phyloP scores from a whole-genome alignment of 805 yeast genomes.

The Wickerhamomyces hampshirensis region DNA sequence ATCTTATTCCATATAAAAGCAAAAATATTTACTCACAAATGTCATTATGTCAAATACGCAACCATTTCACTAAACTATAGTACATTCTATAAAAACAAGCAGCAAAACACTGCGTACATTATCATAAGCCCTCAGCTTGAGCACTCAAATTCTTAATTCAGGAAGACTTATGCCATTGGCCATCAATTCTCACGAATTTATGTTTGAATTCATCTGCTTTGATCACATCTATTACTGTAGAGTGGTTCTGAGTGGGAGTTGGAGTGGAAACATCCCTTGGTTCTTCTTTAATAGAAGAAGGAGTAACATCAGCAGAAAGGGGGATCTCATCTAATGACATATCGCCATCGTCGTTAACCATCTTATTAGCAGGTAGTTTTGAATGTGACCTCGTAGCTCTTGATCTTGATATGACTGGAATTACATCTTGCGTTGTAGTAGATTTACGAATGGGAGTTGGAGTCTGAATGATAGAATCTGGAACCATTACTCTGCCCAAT shows the following conservation, averaged over 20 bases:
- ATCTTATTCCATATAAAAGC: too few relatives aligned
- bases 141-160: too few relatives aligned
- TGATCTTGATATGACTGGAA: conserved; percentile 9
- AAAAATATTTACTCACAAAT: too few relatives aligned
- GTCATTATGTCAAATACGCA: too few relatives aligned
- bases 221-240: not conserved
- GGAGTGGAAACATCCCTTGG: conserved; percentile 8
- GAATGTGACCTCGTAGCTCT: conserved; percentile 17
- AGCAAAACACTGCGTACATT: not conserved
- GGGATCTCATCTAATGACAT: conserved; percentile 14
- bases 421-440: conserved; percentile 3
- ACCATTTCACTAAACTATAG: too few relatives aligned
- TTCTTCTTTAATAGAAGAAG: conserved; percentile 5
- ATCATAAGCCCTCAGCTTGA: too few relatives aligned
- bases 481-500: conserved; percentile 59
- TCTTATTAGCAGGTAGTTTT: conserved; percentile 11
- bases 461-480: conserved; percentile 27
- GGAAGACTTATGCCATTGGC: conserved; percentile 14
- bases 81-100: too few relatives aligned
- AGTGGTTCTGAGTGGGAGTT: not conserved
- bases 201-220: conserved; percentile 10
- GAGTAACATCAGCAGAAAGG: not conserved
- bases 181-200: conserved; percentile 14
- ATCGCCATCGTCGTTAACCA: conserved; percentile 15
- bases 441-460: conserved; percentile 1